phyloP scores from a whole-genome alignment of 805 yeast genomes.

The Ogataea nakhonphanomensis region DNA sequence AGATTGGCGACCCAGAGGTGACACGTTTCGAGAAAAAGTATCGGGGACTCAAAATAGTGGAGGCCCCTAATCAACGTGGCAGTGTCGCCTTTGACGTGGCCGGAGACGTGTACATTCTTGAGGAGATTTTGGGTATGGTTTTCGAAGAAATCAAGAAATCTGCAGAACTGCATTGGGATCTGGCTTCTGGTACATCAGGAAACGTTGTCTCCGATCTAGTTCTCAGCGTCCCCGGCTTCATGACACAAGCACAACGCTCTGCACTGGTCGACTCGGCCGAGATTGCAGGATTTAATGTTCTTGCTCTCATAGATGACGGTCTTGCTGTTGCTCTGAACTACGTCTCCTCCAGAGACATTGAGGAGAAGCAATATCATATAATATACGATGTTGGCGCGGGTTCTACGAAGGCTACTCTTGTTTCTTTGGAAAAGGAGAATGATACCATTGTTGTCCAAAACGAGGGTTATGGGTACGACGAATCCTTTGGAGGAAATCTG shows the following conservation, averaged over 20 bases:
- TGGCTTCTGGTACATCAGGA: constrained; percentile 47
- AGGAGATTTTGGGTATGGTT: constrained; percentile 84
- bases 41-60: constrained; percentile 54
- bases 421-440: constrained; percentile 50
- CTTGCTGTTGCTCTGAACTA: constrained; percentile 86
- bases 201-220: constrained; percentile 61
- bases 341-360: constrained; percentile 51
- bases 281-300: constrained; percentile 61
- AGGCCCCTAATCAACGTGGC: constrained; percentile 42
- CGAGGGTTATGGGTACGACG: constrained; percentile 68
- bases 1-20: constrained; percentile 45
- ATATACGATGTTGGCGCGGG: constrained; percentile 94
- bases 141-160: constrained; percentile 61
- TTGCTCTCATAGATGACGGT: constrained; percentile 82
- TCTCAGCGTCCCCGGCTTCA: constrained; percentile 74
- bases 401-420: constrained; percentile 81
- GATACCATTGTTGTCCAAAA: constrained; percentile 50
- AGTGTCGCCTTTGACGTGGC: constrained; percentile 57
- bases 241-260: constrained; percentile 58
- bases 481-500: constrained; percentile 69
- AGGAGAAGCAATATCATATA: constrained; percentile 55
- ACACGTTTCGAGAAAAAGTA: constrained; percentile 49
- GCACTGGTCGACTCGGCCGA: constrained; percentile 71
- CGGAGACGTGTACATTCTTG: constrained; percentile 43
- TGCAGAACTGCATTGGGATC: constrained; percentile 59